These are phyloP conservation scores for Ceratocystis albifundus DNA, from an alignment of 2,329 filamentous ascomycete genomes.

Conservation along the genomic window DNA sequence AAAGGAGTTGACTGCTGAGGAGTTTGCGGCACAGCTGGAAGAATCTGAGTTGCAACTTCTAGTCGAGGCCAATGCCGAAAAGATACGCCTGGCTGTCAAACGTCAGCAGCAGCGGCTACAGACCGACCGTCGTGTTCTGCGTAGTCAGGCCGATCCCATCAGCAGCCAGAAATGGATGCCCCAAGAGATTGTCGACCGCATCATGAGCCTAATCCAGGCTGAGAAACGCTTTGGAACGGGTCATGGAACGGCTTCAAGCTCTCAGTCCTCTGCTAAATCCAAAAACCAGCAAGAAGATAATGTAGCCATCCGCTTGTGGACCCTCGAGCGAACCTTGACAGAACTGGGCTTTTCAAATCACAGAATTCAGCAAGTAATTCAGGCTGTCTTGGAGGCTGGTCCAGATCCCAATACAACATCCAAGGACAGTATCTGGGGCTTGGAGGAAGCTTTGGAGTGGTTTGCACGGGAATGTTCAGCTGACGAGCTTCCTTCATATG, in stretches of 20 bases:
- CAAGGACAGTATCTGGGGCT: slow-evolving; percentile 66
- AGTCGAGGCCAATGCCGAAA: slow-evolving; percentile 71
- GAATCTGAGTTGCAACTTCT: slow-evolving; percentile 80
- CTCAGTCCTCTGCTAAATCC: slow-evolving; percentile 41
- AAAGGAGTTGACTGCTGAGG: slow-evolving; percentile 61
- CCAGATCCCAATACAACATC: slow-evolving; percentile 43
- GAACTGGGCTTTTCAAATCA: slow-evolving; percentile 55
- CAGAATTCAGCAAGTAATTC: slow-evolving; percentile 52
- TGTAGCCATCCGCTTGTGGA: slow-evolving; percentile 70
- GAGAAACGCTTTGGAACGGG: slow-evolving; percentile 44
- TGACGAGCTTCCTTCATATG: slow-evolving; percentile 62
- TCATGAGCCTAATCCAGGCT: slow-evolving; percentile 59
- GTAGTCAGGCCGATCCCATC: slow-evolving; percentile 63
- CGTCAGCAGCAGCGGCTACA: slow-evolving; percentile 68
- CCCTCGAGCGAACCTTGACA: slow-evolving; percentile 59
- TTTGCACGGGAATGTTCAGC: slow-evolving; percentile 63
- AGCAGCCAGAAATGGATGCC: slow-evolving; percentile 70
- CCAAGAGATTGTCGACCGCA: slow-evolving; percentile 62
- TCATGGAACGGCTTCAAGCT: slow-evolving; percentile 29
- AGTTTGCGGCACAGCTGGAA: slow-evolving; percentile 80
- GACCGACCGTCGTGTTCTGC: slow-evolving; percentile 72
- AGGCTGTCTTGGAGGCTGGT: slow-evolving; percentile 55
- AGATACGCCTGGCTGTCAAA: slow-evolving; percentile 65
- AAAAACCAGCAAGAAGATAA: slow-evolving; percentile 55
- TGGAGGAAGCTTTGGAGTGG: slow-evolving; percentile 84